Evolutionary conservation across 306 rosid species (phyloP).

Genomic region (Canavalia gladiata): DNA sequence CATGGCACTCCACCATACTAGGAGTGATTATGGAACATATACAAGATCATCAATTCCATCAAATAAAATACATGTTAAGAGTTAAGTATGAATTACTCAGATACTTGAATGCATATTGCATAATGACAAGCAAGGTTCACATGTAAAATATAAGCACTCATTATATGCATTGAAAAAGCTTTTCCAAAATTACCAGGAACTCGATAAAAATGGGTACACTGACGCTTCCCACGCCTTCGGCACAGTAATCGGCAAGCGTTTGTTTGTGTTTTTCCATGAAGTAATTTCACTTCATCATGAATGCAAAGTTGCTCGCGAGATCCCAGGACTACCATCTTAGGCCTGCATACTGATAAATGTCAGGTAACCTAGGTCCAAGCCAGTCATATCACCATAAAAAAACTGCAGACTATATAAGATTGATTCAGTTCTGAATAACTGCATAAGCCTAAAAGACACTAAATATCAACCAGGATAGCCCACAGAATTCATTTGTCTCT

Average conservation of each 20-base stretch:
- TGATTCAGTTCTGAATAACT: background rate
- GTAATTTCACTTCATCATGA: slow-evolving; percentile 84
- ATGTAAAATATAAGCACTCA: slow-evolving; percentile 12
- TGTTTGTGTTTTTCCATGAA: slow-evolving; percentile 78
- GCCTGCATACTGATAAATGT: slow-evolving; percentile 63
- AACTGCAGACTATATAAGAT: background rate
- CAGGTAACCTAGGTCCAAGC: slow-evolving; percentile 35
- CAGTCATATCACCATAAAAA: slow-evolving; percentile 37
- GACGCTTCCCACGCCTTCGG: slow-evolving; percentile 60
- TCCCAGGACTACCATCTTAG: slow-evolving; percentile 91
- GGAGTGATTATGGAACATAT: background rate
- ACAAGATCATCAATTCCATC: background rate
- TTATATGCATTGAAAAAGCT: slow-evolving; percentile 1
- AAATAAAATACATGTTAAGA: slow-evolving; percentile 6
- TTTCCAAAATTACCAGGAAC: slow-evolving; percentile 63
- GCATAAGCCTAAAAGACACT: slow-evolving; percentile 29
- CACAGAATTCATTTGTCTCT: slow-evolving; percentile 21
- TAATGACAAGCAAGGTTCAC: background rate
- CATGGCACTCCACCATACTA: background rate
- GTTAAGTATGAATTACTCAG: background rate
- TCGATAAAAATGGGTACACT: slow-evolving; percentile 60
- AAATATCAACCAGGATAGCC: slow-evolving; percentile 35
- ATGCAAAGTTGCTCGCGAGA: slow-evolving; percentile 97
- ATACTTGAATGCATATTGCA: slow-evolving; percentile 3
- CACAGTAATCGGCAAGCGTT: slow-evolving; percentile 78